Percentiles rank a stretch among this genome's conserved stretches.
These are phyloP conservation scores for Purshia tridentata DNA, from an alignment of 306 rosid genomes.

Conservation along the genomic window DNA sequence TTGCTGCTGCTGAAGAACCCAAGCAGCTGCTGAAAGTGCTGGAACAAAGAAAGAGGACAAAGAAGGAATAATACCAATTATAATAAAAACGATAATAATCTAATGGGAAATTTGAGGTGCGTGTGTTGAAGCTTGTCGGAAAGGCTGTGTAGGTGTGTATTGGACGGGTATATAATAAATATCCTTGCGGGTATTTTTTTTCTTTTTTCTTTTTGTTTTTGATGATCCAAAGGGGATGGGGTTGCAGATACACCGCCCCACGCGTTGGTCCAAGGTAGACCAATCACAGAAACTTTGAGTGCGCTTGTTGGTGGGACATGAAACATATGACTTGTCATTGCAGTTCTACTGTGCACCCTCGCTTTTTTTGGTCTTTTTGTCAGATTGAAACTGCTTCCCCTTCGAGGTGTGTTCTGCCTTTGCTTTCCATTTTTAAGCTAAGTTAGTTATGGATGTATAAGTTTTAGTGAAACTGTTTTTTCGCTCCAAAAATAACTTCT, in stretches of 20 bases:
- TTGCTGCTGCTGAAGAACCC: neutral
- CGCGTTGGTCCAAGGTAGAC: conserved; percentile 43
- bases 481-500: too few species aligned
- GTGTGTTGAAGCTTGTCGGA: conserved; percentile 37
- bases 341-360: neutral
- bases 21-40: neutral
- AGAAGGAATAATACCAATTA: neutral
- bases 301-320: conserved; percentile 55
- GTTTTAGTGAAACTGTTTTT: too few species aligned
- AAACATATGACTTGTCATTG: conserved; percentile 16
- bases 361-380: neutral
- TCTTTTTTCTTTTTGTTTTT: neutral
- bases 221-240: conserved; percentile 20
- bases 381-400: neutral
- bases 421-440: neutral
- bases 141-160: neutral
- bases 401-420: neutral
- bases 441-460: too few species aligned
- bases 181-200: neutral
- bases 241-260: conserved; percentile 50
- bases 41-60: neutral
- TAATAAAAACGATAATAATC: neutral
- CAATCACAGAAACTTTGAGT: conserved; percentile 46
- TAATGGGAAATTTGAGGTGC: conserved; percentile 21
- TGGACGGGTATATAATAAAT: neutral